A percentile compares a stretch with the other conserved stretches of the same genome.
These are phyloP conservation scores for Canna indica DNA, from an alignment of 176 grass and related monocot genomes.

Conservation along the genomic window DNA sequence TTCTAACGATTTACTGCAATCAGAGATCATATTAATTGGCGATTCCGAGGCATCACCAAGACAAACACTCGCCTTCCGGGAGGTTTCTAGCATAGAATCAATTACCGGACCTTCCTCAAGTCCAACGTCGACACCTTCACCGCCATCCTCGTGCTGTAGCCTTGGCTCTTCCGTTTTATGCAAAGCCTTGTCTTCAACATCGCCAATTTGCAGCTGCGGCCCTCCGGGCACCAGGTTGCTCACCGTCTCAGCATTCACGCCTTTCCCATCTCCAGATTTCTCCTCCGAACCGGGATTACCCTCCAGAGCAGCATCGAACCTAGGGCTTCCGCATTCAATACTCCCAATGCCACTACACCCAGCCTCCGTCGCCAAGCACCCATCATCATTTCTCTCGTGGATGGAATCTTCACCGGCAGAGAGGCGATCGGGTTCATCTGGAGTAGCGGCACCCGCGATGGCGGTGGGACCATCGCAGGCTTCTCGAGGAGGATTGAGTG, in stretches of 20 bases:
- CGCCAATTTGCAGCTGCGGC: not conserved
- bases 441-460: not conserved
- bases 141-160: conserved; percentile 17
- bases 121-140: conserved; percentile 8
- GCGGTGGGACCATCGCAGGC: conserved; percentile 1
- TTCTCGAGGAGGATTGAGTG: not conserved
- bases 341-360: not conserved
- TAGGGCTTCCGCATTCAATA: not conserved
- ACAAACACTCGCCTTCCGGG: not conserved
- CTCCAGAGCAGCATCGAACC: not conserved
- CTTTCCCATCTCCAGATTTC: not conserved
- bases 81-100: not conserved
- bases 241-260: not conserved
- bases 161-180: conserved; percentile 27
- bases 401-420: not conserved
- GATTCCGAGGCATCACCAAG: not conserved
- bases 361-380: not conserved
- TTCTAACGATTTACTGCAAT: conserved; percentile 46
- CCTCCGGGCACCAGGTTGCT: not conserved
- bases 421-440: not conserved
- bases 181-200: conserved; percentile 26
- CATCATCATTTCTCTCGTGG: not conserved
- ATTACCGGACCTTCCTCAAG: conserved; percentile 19
- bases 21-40: conserved; percentile 24
- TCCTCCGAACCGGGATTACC: not conserved